Conservation (phyloP, 441 rosid species). For the Pelargonium exstipulatum region DNA sequence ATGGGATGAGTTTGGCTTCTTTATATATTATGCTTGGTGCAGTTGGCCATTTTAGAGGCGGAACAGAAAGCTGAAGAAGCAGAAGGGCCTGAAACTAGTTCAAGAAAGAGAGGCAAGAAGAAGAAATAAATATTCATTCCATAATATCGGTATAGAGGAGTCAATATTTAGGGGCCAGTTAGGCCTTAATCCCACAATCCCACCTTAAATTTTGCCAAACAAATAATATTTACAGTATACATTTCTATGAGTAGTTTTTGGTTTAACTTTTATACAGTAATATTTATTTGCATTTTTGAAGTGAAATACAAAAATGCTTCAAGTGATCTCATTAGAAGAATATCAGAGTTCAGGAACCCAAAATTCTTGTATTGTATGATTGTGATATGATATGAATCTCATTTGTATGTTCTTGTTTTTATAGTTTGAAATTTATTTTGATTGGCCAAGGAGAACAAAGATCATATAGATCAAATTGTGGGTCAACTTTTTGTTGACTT, state of each 20-base stretch:
- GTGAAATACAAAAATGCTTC: too few species aligned
- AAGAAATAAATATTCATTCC: constrained; percentile 26
- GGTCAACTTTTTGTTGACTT: too few species aligned
- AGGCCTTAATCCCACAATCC: background rate
- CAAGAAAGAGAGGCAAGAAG: constrained; percentile 70
- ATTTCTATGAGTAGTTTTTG: background rate
- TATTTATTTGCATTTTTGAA: too few species aligned
- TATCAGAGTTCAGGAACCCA: too few species aligned
- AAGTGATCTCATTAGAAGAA: too few species aligned
- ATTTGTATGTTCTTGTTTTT: too few species aligned
- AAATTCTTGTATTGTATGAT: too few species aligned
- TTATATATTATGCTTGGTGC: constrained; percentile 20
- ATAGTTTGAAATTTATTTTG: too few species aligned
- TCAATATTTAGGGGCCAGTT: background rate
- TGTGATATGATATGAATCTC: too few species aligned
- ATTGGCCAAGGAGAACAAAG: too few species aligned
- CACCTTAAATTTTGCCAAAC: constrained; percentile 8
- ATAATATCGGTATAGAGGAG: too few species aligned
- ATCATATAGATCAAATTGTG: too few species aligned
- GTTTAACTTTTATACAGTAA: background rate
- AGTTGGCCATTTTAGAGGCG: constrained; percentile 82
- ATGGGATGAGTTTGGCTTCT: background rate
- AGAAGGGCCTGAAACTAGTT: constrained; percentile 67
- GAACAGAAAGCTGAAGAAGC: constrained; percentile 95
- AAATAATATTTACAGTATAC: background rate